A percentile compares a stretch with the other conserved stretches of the same genome.
phyloP scores from a whole-genome alignment of 2,329 filamentous ascomycete genomes.

The Uncinocarpus reesii region DNA sequence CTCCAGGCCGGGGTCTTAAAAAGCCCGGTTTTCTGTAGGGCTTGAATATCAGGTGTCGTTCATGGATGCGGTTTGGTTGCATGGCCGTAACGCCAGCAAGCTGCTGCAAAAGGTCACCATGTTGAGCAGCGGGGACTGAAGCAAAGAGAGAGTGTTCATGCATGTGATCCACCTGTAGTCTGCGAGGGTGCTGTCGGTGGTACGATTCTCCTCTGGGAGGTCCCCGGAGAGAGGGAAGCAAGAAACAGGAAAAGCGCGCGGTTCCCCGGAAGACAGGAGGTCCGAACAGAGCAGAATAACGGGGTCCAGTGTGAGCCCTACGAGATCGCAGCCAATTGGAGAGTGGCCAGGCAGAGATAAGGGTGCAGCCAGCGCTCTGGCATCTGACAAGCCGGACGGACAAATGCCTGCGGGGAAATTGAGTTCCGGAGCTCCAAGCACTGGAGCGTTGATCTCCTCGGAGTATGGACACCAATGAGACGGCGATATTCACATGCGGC shows the following conservation, averaged over 20 bases:
- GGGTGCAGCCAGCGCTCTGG: too few relatives aligned
- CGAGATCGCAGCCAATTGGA: too few relatives aligned
- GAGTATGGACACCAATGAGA: not conserved
- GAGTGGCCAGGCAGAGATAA: not conserved
- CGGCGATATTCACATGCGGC: too few relatives aligned
- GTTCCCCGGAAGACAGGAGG: not conserved
- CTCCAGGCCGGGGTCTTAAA: constrained; percentile 32
- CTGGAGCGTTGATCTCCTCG: not conserved
- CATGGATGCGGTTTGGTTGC: constrained; percentile 46
- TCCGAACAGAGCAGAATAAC: too few relatives aligned
- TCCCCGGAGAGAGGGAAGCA: not conserved
- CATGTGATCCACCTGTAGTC: constrained; percentile 33
- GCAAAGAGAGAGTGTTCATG: constrained; percentile 54
- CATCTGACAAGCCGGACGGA: not conserved
- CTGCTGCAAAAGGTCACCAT: constrained; percentile 52
- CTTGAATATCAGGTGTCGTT: constrained; percentile 51
- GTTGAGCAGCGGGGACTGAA: constrained; percentile 46
- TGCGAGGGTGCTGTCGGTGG: too few relatives aligned
- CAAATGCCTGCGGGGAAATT: constrained; percentile 2
- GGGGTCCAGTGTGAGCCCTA: too few relatives aligned
- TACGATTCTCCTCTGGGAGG: too few relatives aligned
- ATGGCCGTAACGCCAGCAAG: constrained; percentile 52
- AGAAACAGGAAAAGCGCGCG: too few relatives aligned
- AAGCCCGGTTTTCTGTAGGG: constrained; percentile 41
- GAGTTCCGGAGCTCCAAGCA: not conserved